phyloP scores from a whole-genome alignment of 495 filamentous ascomycete species.

The Niebla homalea region DNA sequence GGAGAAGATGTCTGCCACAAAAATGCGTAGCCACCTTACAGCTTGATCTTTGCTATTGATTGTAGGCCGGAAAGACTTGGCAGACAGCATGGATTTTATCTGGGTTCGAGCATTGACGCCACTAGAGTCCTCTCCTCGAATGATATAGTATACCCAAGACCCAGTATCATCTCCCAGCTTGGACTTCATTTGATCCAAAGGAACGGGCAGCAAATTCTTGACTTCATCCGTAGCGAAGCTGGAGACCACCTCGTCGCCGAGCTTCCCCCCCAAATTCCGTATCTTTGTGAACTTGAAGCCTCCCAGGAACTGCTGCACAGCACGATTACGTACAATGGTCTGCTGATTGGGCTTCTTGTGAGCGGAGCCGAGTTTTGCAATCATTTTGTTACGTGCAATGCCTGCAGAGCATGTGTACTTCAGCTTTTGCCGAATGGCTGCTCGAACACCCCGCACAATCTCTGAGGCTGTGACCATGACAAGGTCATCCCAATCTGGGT shows the following conservation, averaged over 20 bases:
- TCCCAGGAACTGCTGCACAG: conserved; percentile 64
- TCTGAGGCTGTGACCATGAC: conserved; percentile 74
- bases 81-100: conserved; percentile 96
- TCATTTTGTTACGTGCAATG: conserved; percentile 82
- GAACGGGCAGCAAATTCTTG: conserved; percentile 55
- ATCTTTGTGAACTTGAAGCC: conserved; percentile 94
- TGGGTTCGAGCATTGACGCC: conserved; percentile 86
- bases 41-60: conserved; percentile 74
- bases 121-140: conserved; percentile 73
- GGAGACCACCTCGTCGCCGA: conserved; percentile 71
- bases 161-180: conserved; percentile 79
- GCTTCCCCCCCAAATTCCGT: conserved; percentile 87
- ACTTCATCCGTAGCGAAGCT: conserved; percentile 71
- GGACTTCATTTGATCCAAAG: conserved; percentile 65
- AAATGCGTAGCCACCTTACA: conserved; percentile 77
- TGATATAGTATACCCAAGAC: conserved; percentile 72
- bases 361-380: conserved; percentile 82
- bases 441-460: conserved; percentile 66
- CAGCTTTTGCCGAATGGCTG: conserved; percentile 48
- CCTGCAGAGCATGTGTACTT: conserved; percentile 87
- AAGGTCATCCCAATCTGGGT: conserved; percentile 95
- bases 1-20: conserved; percentile 82
- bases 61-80: conserved; percentile 83
- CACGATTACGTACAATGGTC: conserved; percentile 76
- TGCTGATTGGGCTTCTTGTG: conserved; percentile 90